Evolutionary conservation across 2,329 filamentous ascomycete species (phyloP), one percentile per base, ranked within the genome.

Genomic region (Lachnellula hyalina): DNA sequence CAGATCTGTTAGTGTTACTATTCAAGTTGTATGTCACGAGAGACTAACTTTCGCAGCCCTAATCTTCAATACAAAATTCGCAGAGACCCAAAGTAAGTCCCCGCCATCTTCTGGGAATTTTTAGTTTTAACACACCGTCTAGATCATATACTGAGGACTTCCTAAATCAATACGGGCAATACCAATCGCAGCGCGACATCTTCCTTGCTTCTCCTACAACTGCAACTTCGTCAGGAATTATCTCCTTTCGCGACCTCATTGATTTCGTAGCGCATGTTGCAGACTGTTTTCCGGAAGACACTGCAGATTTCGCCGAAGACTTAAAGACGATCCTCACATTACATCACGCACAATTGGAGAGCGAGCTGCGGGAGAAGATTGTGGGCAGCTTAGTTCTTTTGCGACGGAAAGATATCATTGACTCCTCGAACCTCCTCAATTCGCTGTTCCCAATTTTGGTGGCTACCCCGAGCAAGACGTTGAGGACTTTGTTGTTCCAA

Each of bases 371-470:
- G 38, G 94, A 97, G 72, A 97, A 97, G 80, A 83, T 97, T 54
- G 93, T 97, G 1, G 89, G 90, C 48, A 95, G 90, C 70, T 75
- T 99, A 65, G 89, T 95, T 28, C 77, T 99, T 49, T 74, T 99
- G 59, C 81, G 89, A 55, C 90, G 92, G 70, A 99, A 99, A 73
- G 91, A 96, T 4, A 82, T 96, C 45, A 86, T 99, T 61, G 88
- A 96, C 70, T 96, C 92, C 23, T 80, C 85, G 45, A 84, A 80
- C 61, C 81, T 97, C 2, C 80, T 97, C 46, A 93, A 94, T 57
- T 92, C 90, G 0, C 79, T 97, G n/a, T 96, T 97, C 72, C 93
- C 93, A 0, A 89, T 99, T 63, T 82, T 99, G 36, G 86, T 96
- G 6, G 81, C 88, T n/a, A 96, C 94, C 1, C 87, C 89, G 1